phyloP scores from a whole-genome alignment of 2,329 filamentous ascomycete species.

The Diaporthe ampelina region DNA sequence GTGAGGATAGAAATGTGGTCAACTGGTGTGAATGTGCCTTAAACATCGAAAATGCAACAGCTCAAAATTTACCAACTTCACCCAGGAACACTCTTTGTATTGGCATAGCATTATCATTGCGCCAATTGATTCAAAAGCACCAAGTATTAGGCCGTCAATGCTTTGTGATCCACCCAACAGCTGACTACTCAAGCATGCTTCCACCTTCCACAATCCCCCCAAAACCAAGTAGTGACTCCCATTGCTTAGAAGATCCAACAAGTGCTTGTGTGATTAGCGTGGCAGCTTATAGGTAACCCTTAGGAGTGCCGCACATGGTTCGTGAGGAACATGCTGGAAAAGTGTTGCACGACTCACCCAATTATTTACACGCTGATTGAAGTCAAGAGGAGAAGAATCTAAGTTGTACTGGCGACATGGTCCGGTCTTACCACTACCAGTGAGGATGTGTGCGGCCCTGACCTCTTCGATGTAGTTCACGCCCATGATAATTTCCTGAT shows the following conservation, averaged over 20 bases:
- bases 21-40: too few relatives aligned
- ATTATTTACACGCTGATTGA: background rate
- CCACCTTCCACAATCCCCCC: too few relatives aligned
- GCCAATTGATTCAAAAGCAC: background rate
- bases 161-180: too few relatives aligned
- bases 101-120: background rate
- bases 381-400: background rate
- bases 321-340: too few relatives aligned
- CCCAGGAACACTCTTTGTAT: background rate
- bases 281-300: too few relatives aligned
- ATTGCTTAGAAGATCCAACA: too few relatives aligned
- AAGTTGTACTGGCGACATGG: background rate
- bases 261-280: too few relatives aligned
- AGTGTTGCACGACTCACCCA: background rate
- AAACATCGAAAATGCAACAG: background rate
- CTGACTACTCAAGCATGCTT: too few relatives aligned
- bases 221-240: too few relatives aligned
- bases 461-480: constrained; percentile 9
- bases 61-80: background rate
- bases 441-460: background rate
- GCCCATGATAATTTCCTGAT: too few relatives aligned
- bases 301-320: too few relatives aligned
- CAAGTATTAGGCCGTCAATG: too few relatives aligned
- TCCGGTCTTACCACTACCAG: background rate
- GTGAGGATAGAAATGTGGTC: background rate